Percentiles rank a stretch among this genome's conserved stretches.
These are phyloP conservation scores for Aurinia saxatilis DNA, from an alignment of 345 rosid species.

Conservation along the genomic window DNA sequence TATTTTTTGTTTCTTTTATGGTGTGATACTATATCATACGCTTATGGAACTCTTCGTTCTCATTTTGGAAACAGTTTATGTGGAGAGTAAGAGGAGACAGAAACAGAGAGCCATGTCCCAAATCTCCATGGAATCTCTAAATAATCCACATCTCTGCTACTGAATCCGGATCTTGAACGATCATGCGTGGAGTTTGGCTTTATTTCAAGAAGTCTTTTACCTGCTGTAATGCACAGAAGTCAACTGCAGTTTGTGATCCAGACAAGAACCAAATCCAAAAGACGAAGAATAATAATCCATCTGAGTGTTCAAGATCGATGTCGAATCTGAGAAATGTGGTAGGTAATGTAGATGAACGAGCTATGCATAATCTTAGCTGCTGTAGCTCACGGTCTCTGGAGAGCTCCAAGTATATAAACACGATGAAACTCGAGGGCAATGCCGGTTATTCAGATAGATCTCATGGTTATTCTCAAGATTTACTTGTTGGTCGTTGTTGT, in stretches of 20 bases:
- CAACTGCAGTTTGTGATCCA: constrained; percentile 30
- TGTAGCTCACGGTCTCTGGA: constrained; percentile 47
- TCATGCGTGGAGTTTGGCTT: constrained; percentile 41
- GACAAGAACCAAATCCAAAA: constrained; percentile 5
- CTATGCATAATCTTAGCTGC: constrained; percentile 28
- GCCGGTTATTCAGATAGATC: constrained; percentile 18
- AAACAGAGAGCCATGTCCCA: constrained; percentile 9
- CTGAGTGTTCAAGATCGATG: constrained; percentile 36
- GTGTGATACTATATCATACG: constrained; percentile 16
- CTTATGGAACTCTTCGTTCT: constrained; percentile 16
- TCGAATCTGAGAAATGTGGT: constrained; percentile 36
- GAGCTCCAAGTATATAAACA: constrained; percentile 32
- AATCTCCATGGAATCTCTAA: background rate
- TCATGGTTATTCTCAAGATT: constrained; percentile 18
- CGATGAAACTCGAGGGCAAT: constrained; percentile 30
- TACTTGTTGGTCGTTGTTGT: background rate
- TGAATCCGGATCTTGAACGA: constrained; percentile 16
- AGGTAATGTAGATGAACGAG: constrained; percentile 18
- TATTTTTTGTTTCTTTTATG: constrained; percentile 3
- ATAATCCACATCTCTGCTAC: background rate
- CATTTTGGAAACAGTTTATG: constrained; percentile 18
- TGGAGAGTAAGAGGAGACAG: constrained; percentile 1
- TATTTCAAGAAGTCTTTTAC: constrained; percentile 39
- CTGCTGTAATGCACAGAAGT: constrained; percentile 35
- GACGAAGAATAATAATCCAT: background rate